These are phyloP conservation scores for Xerocomus minutiporus DNA, from an alignment of 1,284 basidiomycete species.

Conservation along the genomic window DNA sequence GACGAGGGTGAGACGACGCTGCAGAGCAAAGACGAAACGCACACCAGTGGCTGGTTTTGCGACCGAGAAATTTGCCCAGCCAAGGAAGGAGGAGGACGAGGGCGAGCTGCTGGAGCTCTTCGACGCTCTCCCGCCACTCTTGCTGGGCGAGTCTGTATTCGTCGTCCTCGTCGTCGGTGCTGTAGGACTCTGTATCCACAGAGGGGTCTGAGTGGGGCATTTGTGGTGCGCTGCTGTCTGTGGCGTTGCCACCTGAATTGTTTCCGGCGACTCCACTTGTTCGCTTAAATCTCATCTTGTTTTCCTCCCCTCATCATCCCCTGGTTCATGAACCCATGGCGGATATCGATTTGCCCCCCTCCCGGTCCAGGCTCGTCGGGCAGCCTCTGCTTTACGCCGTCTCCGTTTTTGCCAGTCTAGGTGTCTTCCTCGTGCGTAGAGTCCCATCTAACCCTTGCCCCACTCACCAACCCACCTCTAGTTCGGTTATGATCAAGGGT, in stretches of 20 bases:
- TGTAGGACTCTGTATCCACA: conserved; percentile 45
- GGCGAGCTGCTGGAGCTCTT: conserved; percentile 78
- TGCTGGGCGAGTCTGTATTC: conserved; percentile 74
- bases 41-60: conserved; percentile 85
- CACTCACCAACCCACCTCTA: conserved; percentile 29
- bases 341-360: conserved; percentile 28
- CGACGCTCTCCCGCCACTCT: conserved; percentile 89
- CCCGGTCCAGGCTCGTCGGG: conserved; percentile 65
- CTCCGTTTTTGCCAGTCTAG: conserved; percentile 81
- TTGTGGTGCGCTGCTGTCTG: not conserved
- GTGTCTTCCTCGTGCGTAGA: conserved; percentile 76
- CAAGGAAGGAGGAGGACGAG: conserved; percentile 80
- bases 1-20: conserved; percentile 10
- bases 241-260: conserved; percentile 5
- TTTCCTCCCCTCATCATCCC: conserved; percentile 14
- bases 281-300: conserved; percentile 7
- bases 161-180: conserved; percentile 57
- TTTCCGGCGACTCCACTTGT: conserved; percentile 10
- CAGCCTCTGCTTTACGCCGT: conserved; percentile 78
- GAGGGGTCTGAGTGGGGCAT: conserved; percentile 46
- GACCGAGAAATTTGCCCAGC: conserved; percentile 84
- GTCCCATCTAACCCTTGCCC: conserved; percentile 1
- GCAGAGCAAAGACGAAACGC: conserved; percentile 31
- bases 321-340: conserved; percentile 45
- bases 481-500: conserved; percentile 97